Conservation (phyloP, 192 early-diverging fungal genomes). For the Coemansia sp. region DNA sequence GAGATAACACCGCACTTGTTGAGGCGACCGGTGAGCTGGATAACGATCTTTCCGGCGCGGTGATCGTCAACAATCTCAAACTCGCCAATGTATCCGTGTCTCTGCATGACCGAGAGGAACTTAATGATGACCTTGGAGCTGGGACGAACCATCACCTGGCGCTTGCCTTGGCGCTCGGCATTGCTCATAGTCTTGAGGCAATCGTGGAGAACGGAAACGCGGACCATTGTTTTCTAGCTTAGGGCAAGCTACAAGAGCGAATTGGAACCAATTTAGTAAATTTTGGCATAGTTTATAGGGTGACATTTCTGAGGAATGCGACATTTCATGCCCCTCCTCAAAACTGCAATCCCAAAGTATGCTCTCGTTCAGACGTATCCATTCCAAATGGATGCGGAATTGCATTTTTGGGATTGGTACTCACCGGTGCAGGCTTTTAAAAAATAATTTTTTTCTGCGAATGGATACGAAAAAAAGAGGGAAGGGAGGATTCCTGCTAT, state of each 20-base stretch:
- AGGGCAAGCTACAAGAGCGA: background rate
- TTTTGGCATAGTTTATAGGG: background rate
- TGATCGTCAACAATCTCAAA: slow-evolving; percentile 99
- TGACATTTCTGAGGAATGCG: background rate
- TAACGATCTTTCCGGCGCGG: slow-evolving; percentile 95
- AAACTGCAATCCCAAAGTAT: slow-evolving; percentile 24
- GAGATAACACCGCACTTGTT: slow-evolving; percentile 99
- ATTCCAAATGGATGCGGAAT: background rate
- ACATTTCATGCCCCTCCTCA: background rate
- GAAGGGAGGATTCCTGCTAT: slow-evolving; percentile 5
- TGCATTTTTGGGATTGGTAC: slow-evolving; percentile 28
- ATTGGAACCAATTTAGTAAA: background rate
- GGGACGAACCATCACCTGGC: slow-evolving; percentile 95
- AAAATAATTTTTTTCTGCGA: background rate
- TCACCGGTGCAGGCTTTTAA: slow-evolving; percentile 1
- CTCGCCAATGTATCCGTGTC: slow-evolving; percentile 99
- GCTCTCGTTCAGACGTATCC: background rate
- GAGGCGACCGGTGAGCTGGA: slow-evolving; percentile 96
- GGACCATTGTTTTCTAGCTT: slow-evolving; percentile 77
- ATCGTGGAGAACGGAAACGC: slow-evolving; percentile 95
- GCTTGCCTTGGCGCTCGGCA: slow-evolving; percentile 97
- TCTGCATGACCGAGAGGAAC: slow-evolving; percentile 99
- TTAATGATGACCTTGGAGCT: slow-evolving; percentile 98
- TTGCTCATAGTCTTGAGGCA: slow-evolving; percentile 99
- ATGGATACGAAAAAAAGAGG: slow-evolving; percentile 4